Base-by-base conservation (phyloP, 768 basidiomycete species). In the Rubroboletus satanas region DNA sequence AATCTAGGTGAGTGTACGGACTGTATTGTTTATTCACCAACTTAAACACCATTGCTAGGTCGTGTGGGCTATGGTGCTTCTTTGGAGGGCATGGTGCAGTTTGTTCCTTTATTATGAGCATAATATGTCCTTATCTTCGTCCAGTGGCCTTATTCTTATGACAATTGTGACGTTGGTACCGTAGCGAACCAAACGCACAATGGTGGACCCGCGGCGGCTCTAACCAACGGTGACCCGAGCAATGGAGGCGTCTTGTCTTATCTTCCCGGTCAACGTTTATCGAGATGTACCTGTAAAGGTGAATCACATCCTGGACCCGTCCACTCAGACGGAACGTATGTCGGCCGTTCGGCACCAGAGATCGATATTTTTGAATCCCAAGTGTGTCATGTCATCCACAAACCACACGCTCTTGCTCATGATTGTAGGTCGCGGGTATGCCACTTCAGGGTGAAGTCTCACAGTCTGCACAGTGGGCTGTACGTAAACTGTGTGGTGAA, bases 131-230 rank as follows among this genome's bases (percentile, higher is more conserved):
- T 45, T 45, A 58, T 14, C 7, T 43, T 49, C 28, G 48, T 29
- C 12, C 48, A 86, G 85, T 88, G 87, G 89, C 90, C 89, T 0
- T 91, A 90, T 71, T 84, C 84, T 2, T 91, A 91, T 58, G 88
- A 91, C 61, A 73, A 79, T 11, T 97, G 96, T 62, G 95, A 98
- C 67, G 83, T 95, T n/a, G 96, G 96, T n/a, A 94, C 94, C 1
- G 77, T 82, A 17, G 71, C 80, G 8, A 98, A 98, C 69, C 95
- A 98, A 70, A 87, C 91, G 1, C 45, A 83, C 42, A 79, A 87
- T 54, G 85, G 83, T 2, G 66, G 66, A 44, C 94, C 94, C 1
- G 52, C 60, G 11, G 79, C 85, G 4, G 85, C 90, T 7, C 73
- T 79, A 6, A 72, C 73, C 17, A 77, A 78, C 48, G 92, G 92